A percentile compares a stretch with the other conserved stretches of the same genome.
Conservation (phyloP, 768 basidiomycete genomes). For the Amanita fuliginea region DNA sequence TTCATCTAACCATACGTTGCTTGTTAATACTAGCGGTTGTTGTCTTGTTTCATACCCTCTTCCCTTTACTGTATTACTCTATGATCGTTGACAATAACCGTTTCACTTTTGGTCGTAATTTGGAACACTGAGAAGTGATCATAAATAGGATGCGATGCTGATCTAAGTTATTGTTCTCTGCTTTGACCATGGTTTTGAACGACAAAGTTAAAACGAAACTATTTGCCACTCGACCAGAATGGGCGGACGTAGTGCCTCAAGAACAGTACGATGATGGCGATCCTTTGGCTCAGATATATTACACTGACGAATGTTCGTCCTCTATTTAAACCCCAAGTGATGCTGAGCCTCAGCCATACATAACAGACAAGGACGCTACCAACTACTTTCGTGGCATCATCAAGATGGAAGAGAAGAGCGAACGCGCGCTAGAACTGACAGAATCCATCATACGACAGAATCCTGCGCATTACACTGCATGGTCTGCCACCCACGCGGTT, state of each 20-base stretch:
- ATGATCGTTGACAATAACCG: background rate
- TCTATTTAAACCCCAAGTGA: too few relatives aligned
- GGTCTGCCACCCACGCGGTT: constrained; percentile 42
- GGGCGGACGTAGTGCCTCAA: constrained; percentile 72
- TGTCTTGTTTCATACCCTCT: constrained; percentile 9
- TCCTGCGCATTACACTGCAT: constrained; percentile 95
- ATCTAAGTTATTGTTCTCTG: background rate
- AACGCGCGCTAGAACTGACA: constrained; percentile 77
- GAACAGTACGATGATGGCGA: constrained; percentile 70
- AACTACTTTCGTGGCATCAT: constrained; percentile 86
- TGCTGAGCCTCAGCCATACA: too few relatives aligned
- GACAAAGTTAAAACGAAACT: constrained; percentile 15
- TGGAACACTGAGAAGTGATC: background rate
- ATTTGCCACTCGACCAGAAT: constrained; percentile 58
- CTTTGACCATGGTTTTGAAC: constrained; percentile 4
- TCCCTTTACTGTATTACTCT: constrained; percentile 8
- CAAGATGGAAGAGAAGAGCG: constrained; percentile 65
- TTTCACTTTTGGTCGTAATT: background rate
- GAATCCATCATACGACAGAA: constrained; percentile 84
- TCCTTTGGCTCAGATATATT: constrained; percentile 88
- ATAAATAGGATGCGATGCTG: background rate
- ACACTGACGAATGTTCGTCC: constrained; percentile 74
- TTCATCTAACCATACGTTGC: constrained; percentile 6
- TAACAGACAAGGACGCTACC: constrained; percentile 82
- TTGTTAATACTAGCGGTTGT: constrained; percentile 8